Evolutionary conservation across 805 yeast species (phyloP), one percentile per base, ranked within the genome.

Genomic region (Pichia phayaonensis): DNA sequence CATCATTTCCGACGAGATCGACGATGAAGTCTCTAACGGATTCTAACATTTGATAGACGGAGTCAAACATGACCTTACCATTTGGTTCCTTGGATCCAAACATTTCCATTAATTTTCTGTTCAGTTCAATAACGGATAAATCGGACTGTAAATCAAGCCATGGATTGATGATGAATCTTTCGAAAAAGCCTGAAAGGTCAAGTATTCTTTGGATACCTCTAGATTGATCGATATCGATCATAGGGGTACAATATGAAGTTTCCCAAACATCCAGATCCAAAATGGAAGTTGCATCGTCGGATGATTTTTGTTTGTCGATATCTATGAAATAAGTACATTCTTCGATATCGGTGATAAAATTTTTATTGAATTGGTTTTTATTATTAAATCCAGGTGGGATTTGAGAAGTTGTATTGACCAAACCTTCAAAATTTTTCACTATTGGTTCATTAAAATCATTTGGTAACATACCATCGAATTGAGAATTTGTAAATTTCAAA

Each of bases 401-500:
- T 1, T 57, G 53, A 22, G 84, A 72, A 0, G 86, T 75, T 0
- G 72, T 55, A 2, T 61, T 55, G 11, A 58, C 44, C 20, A 63
- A 56, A 7, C 57, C 59, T 15, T 62, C 60, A 47, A 60, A 54
- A 1, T 58, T 45, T 18, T 49, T 40, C 1, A 36, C 11, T 15
- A 39, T 34, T 4, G 68, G 60, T 26, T 68, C 95, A 4, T 63
- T 60, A 61, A 90, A 92, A 59, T 88, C 94, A 3, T 95, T 95
- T 0, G 98, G 98, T 36, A 92, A 70, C 54, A 90, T 70, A 0
- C 97, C 97, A 63, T 83, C 79, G 66, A 90, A 92, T 1, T 92
- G 94, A 50, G 89, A 82, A 50, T 74, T 70, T 11, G 86, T 79
- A 64, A 88, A 92, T 58, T 72, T 72, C 23, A 89, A 69, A 56